Conservation (phyloP, 192 early-diverging fungal genomes). For the Rhizophagus clarus region DNA sequence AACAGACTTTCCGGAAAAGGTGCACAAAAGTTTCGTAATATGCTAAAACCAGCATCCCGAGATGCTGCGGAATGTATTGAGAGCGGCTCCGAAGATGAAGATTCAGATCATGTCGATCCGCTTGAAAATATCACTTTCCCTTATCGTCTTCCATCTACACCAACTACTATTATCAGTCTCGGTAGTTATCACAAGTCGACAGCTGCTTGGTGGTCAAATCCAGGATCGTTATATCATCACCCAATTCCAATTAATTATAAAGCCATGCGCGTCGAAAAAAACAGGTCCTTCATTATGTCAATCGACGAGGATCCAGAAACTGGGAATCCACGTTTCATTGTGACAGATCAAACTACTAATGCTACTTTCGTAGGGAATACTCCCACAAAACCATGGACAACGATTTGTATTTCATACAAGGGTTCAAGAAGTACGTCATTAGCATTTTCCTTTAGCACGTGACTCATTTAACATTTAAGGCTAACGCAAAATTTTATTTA, state of each 20-base stretch:
- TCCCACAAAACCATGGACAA: slow-evolving; percentile 6
- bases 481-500: slow-evolving; percentile 35
- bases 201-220: slow-evolving; percentile 1
- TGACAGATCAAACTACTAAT: not conserved
- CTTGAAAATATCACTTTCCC: not conserved
- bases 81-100: not conserved
- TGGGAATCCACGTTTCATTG: not conserved
- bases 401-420: not conserved
- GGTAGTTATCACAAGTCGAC: slow-evolving; percentile 7
- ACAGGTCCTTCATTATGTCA: slow-evolving; percentile 1
- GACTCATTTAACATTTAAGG: not conserved
- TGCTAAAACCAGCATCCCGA: not conserved
- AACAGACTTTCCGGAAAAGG: not conserved
- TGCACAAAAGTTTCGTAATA: not conserved
- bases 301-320: not conserved
- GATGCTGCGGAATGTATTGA: not conserved
- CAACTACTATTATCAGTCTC: not conserved
- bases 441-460: not conserved
- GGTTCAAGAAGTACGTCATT: not conserved
- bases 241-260: slow-evolving; percentile 8
- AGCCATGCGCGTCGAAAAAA: not conserved
- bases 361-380: not conserved
- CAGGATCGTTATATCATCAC: slow-evolving; percentile 6
- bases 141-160: not conserved
- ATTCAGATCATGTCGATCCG: not conserved